Base-by-base conservation (phyloP, 1,139 yeast genomes). In the Kazachstania sp. region DNA sequence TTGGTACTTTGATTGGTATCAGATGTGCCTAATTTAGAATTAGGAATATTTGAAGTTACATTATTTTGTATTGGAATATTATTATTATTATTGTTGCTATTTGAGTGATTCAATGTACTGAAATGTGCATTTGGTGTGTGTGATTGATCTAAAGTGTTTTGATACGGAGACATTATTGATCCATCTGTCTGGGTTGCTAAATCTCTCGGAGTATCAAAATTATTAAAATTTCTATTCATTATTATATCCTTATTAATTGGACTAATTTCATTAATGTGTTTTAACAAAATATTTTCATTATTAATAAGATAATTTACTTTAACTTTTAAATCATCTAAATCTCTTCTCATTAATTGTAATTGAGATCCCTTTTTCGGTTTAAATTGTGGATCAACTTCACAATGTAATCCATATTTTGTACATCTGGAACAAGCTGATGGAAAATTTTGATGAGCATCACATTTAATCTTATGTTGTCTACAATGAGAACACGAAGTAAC, bases 401-500 rank as follows among this genome's bases (percentile, higher is more conserved):
- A 90, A 51, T 75, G 77, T 39, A 88, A 71, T 2, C 80, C 82
- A 86, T 85, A 83, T 59, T 83, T 73, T 43, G 79, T 83, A 66
- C 97, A 90, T 49, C 96, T 68, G 30, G 83, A 77, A 64, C 97
- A 90, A 0, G 96, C 86, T 13, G 73, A 72, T 1, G 97, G 97
- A 56, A 77, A 84, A 51, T 83, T 80, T 26, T 85, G 92, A 3
- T 86, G 77, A 0, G 97, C 97, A 61, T 90, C 86, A 67, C 97
- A 90, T 60, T 84, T 85, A 67, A 88, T 87, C 67, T 90, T 90
- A 63, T 88, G 97, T 63, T 90, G 97, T 46, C 97, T 79, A 63
- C 97, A 90, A 60, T 87, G 94, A 0, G 95, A 86, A 62, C 97
- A 90, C 3, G 95, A 84, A 0, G 95, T 85, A 1, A 88, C 95